Conservation (phyloP, 2,329 filamentous ascomycete genomes). For the Berkeleyomyces rouxiae region DNA sequence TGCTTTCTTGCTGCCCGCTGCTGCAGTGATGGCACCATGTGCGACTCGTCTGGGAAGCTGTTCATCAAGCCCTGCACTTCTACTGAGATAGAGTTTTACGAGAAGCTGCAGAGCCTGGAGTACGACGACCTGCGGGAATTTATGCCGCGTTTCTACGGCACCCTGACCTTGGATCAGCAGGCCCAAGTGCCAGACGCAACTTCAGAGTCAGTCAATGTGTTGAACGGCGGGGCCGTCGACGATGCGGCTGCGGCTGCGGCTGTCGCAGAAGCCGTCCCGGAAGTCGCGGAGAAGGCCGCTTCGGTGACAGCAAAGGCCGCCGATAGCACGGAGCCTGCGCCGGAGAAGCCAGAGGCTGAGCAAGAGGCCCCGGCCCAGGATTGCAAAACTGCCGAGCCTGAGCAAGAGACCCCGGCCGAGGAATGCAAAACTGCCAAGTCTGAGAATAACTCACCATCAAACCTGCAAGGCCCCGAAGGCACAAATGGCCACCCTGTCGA, state of each 20-base stretch:
- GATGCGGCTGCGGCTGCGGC: constrained; percentile 29
- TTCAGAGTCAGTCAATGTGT: not conserved
- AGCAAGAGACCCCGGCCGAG: not conserved
- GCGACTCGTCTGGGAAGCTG: constrained; percentile 63
- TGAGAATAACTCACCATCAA: too few relatives aligned
- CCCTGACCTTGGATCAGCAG: constrained; percentile 46
- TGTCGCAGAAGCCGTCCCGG: constrained; percentile 13
- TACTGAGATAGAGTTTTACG: constrained; percentile 79
- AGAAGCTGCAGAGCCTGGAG: constrained; percentile 53
- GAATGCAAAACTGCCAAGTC: too few relatives aligned
- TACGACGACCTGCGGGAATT: constrained; percentile 44
- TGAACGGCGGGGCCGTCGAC: constrained; percentile 19
- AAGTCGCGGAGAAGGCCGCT: not conserved
- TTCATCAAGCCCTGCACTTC: constrained; percentile 89
- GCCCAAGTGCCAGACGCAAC: not conserved
- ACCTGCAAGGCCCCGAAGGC: too few relatives aligned
- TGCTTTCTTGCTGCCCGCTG: not conserved
- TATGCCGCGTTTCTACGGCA: constrained; percentile 76
- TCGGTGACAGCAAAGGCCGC: not conserved
- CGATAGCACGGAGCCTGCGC: not conserved
- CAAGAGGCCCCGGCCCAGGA: not conserved
- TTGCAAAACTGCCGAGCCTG: not conserved
- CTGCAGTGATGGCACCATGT: constrained; percentile 72
- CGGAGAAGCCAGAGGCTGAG: not conserved
- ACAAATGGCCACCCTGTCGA: not conserved